Base-by-base conservation (phyloP, 1,284 basidiomycete genomes). In the Cutaneotrichosporon cutaneum region DNA sequence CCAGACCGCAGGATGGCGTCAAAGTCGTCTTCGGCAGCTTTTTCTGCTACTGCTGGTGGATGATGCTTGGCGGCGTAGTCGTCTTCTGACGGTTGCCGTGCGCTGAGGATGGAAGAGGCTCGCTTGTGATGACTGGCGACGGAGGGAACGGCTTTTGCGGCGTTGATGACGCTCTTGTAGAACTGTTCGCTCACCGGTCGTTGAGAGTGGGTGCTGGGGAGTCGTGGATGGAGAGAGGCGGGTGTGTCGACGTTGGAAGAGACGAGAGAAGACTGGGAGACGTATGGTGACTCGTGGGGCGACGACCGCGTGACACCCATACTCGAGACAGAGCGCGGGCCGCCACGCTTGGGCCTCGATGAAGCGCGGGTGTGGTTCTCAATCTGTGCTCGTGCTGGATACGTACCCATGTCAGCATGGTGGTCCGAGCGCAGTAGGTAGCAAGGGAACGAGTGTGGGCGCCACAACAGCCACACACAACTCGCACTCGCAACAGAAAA, bases 1-100 rank as follows among this genome's bases (percentile, higher is more conserved):
- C 88, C 87, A 62, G 90, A 92, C 58, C 86, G 85, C 85, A 96
- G 88, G 75, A 95, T 82, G 75, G 91, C 87, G 79, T 96, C 93
- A 77, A 96, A 96, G 76, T 94, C 90, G 64, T 88, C 77, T 52
- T 77, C 72, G 3, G 74, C 48, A 51, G 48, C 74, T 18, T 56
- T 36, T n/a, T 62, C 59, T 1, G 62, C 32, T 16, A 53, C 51
- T n/a, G 57, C 27, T 18, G 39, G 32, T 36, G 51, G 21, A 22
- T 53, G 51, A 11, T 21, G 24, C 33, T 26, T 4, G 21, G 35
- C 26, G 27, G 6, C 33, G n/a, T 35, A 26, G 52, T 54, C 58
- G 33, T 60, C 26, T 26, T 52, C 35, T 22, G 33, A 30, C 10
- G 45, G 22, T 56, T 50, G 47, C 47, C 54, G 11, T 16, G 54